Evolutionary conservation across 169 alveolate genomes (phyloP), one percentile per base, ranked within the genome.

Genomic region (Cryptosporidium meleagridis): DNA sequence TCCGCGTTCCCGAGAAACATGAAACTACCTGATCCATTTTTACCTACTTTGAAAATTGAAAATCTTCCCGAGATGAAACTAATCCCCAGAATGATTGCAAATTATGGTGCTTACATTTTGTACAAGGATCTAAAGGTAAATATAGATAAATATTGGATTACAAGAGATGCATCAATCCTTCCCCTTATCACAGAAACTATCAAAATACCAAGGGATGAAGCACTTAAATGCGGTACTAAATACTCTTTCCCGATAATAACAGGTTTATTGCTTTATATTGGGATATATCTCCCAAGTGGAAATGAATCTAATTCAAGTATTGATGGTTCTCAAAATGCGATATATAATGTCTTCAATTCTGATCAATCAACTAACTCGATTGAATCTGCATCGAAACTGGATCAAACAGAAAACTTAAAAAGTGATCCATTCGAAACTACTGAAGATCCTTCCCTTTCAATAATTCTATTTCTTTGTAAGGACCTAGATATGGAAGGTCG

Each of bases 1-100:
- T 96, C 98, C 41, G 98, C 99, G 37, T 95, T 93, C 85, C 99
- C 99, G 7, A 94, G 97, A 93, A 91, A 94, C 75, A 94, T 96
- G 68, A 92, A 95, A 85, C 95, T 94, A n/a, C 98, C 99, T 31
- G 97, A 96, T 84, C 99, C 99, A 16, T 95, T 96, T 92, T 86
- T 93, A 55, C 94, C 96, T 61, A 93, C 95, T 73, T 95, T 97
- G 58, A 95, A 95, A 75, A 95, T 96, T 37, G 99, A 97, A 73
- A 86, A 85, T 59, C 85, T 97, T 33, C 98, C 97, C 35, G 98
- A 97, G 52, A 96, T 97, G 92, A 85, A 93, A 53, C 61, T 93
- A 37, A 91, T 92, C 5, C 99, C 99, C 1, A 92, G 94, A 71
- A 93, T 96, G 69, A 73, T 93, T 37, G 91, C 94, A 3, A 69